Conservation (phyloP, 345 rosid species). For the Ricinus communis region DNA sequence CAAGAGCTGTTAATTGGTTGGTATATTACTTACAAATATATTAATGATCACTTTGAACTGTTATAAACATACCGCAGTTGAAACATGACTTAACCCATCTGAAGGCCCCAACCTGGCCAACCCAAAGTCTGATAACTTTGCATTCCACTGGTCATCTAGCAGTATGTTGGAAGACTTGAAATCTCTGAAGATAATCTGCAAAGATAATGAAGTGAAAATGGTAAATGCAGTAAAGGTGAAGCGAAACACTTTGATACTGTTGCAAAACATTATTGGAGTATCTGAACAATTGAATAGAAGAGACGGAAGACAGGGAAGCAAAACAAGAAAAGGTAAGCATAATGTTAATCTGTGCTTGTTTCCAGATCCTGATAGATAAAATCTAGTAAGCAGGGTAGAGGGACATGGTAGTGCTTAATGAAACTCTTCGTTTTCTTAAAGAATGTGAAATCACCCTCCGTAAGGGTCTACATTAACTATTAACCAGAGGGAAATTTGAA, state of each 20-base stretch:
- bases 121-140: conserved; percentile 92
- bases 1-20: not conserved
- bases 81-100: conserved; percentile 84
- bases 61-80: conserved; percentile 64
- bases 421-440: not conserved
- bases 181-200: conserved; percentile 89
- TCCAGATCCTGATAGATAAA: too few relatives aligned
- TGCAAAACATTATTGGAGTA: not conserved
- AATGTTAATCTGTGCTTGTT: not conserved
- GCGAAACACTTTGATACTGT: not conserved
- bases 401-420: too few relatives aligned
- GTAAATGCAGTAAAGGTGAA: not conserved
- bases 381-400: too few relatives aligned
- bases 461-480: not conserved
- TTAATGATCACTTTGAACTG: not conserved
- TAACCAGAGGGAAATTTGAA: not conserved
- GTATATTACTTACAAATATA: not conserved
- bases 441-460: not conserved
- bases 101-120: conserved; percentile 95
- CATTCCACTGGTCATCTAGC: conserved; percentile 88
- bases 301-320: not conserved
- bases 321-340: not conserved
- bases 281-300: not conserved
- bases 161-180: conserved; percentile 95
- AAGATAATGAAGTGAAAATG: conserved; percentile 5